Percentiles rank a stretch among this genome's conserved stretches.
Conservation (phyloP, 2,329 filamentous ascomycete species). For the Ceratocystis smalleyi region DNA sequence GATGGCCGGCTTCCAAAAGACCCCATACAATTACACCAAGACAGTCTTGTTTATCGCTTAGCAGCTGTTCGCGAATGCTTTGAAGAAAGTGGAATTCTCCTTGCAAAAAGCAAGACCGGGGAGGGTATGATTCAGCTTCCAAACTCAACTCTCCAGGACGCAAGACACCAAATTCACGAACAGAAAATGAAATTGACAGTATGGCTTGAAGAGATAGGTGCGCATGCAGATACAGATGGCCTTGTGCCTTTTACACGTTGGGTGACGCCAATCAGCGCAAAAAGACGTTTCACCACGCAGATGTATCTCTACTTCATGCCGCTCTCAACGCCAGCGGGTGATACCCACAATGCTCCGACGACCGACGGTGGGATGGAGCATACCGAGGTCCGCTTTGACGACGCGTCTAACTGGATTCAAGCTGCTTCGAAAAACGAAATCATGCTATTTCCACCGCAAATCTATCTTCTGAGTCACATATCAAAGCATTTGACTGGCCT, state of each 20-base stretch:
- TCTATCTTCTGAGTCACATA: slow-evolving; percentile 52
- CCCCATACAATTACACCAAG: slow-evolving; percentile 45
- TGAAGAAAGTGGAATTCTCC: slow-evolving; percentile 80
- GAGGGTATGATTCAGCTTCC: slow-evolving; percentile 46
- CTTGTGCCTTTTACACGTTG: slow-evolving; percentile 78
- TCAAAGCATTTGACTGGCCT: slow-evolving; percentile 24
- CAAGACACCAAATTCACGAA: slow-evolving; percentile 52
- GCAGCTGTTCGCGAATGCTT: slow-evolving; percentile 85
- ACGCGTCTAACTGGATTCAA: slow-evolving; percentile 52
- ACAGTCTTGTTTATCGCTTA: slow-evolving; percentile 59
- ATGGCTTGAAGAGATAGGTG: slow-evolving; percentile 44
- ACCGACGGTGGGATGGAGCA: slow-evolving; percentile 53
- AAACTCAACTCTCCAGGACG: slow-evolving; percentile 44
- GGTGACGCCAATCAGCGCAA: slow-evolving; percentile 62
- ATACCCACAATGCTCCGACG: slow-evolving; percentile 42
- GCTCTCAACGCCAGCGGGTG: slow-evolving; percentile 26
- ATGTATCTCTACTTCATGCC: slow-evolving; percentile 94
- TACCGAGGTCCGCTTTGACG: slow-evolving; percentile 64
- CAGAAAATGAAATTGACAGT: slow-evolving; percentile 49
- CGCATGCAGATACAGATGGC: slow-evolving; percentile 41
- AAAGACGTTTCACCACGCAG: slow-evolving; percentile 77
- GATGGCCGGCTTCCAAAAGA: slow-evolving; percentile 46
- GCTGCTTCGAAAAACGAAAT: slow-evolving; percentile 49
- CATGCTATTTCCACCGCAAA: slow-evolving; percentile 82
- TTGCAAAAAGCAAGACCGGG: slow-evolving; percentile 35